These are phyloP conservation scores for Ogataea glucozyma DNA, from an alignment of 805 yeast species.

Conservation along the genomic window DNA sequence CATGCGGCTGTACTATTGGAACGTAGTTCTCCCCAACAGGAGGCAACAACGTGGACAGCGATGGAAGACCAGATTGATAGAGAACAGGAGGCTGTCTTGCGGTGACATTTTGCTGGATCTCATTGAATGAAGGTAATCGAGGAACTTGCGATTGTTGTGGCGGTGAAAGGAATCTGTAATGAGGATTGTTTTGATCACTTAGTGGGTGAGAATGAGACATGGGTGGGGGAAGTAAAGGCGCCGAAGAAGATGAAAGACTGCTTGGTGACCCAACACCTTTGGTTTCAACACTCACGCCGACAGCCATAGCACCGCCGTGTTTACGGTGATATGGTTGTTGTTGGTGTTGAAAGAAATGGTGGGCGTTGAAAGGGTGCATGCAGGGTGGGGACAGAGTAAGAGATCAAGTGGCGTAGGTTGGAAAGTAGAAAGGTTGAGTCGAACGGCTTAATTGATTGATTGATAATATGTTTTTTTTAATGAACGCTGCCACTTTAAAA, in stretches of 20 bases:
- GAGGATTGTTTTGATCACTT: too few relatives aligned
- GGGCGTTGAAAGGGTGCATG: conserved; percentile 2
- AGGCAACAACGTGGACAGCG: conserved; percentile 10
- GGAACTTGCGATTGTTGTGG: conserved; percentile 3
- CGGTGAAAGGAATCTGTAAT: conserved; percentile 1
- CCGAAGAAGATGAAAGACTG: too few relatives aligned
- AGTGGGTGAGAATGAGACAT: too few relatives aligned
- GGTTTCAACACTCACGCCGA: too few relatives aligned
- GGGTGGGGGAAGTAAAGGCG: too few relatives aligned
- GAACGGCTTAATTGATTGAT: too few relatives aligned
- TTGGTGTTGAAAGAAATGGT: not conserved
- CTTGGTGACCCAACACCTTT: too few relatives aligned
- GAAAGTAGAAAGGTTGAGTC: not conserved
- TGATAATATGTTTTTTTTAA: too few relatives aligned
- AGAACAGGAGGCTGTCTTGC: conserved; percentile 7
- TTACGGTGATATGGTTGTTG: conserved; percentile 1
- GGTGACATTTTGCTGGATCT: conserved; percentile 8
- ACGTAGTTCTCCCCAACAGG: conserved; percentile 5
- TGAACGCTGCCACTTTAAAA: too few relatives aligned
- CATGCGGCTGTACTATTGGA: too few relatives aligned
- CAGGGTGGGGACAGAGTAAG: too few relatives aligned
- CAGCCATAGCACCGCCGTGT: not conserved
- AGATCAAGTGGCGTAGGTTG: not conserved
- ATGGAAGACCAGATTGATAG: conserved; percentile 6
- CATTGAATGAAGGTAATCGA: conserved; percentile 11